These are phyloP conservation scores for Neonectria coccinea DNA, from an alignment of 2,329 filamentous ascomycete species.

Conservation along the genomic window DNA sequence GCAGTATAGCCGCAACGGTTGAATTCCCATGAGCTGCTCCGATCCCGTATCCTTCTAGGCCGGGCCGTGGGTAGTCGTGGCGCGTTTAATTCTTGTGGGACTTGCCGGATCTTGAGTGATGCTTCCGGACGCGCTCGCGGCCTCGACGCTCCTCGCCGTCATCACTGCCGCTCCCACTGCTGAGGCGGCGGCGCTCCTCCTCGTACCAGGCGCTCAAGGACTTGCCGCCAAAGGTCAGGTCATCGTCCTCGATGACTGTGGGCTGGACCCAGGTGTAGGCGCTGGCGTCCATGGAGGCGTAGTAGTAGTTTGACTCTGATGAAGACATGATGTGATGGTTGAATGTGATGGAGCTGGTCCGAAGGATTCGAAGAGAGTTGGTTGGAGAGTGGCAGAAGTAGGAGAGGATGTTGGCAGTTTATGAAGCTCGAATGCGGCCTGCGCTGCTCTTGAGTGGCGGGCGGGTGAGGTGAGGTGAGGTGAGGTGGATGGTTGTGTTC, in stretches of 20 bases:
- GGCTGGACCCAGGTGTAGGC: constrained; percentile 62
- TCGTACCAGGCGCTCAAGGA: constrained; percentile 70
- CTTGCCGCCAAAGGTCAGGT: constrained; percentile 71
- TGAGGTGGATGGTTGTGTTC: constrained; percentile 11
- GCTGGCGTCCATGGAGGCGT: constrained; percentile 49
- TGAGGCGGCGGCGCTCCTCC: constrained; percentile 63
- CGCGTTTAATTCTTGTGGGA: constrained; percentile 48
- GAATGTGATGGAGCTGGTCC: constrained; percentile 3
- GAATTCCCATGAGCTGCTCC: neutral
- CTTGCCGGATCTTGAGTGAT: constrained; percentile 45
- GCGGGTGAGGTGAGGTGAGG: neutral
- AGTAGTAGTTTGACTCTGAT: constrained; percentile 48
- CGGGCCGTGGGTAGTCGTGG: neutral
- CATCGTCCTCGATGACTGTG: constrained; percentile 70
- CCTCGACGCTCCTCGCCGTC: constrained; percentile 54
- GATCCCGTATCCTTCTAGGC: neutral
- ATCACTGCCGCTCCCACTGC: constrained; percentile 52
- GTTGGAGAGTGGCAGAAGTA: neutral
- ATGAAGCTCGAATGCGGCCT: constrained; percentile 23
- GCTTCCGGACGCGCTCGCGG: constrained; percentile 53
- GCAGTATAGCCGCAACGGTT: constrained; percentile 16
- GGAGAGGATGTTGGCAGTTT: neutral
- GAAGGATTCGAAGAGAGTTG: neutral
- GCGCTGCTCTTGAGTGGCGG: constrained; percentile 14
- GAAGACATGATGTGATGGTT: constrained; percentile 35